Percentiles rank a stretch among this genome's conserved stretches.
Evolutionary conservation across 2,329 filamentous ascomycete species (phyloP).

Genomic region (Dactylellina parvicollis): DNA sequence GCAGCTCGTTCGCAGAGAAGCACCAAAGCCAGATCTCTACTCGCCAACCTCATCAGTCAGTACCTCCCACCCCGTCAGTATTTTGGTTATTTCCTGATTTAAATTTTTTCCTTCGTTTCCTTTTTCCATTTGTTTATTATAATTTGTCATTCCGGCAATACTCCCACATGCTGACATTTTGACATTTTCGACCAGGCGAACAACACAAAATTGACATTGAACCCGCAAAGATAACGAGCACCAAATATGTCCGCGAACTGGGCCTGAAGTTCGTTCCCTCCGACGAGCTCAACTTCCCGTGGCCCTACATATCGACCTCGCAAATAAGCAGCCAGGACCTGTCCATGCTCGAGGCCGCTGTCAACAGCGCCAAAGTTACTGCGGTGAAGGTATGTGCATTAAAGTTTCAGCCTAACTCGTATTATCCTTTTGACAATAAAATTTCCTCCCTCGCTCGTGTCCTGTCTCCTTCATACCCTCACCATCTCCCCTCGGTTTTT

Average conservation of each 20-base stretch:
- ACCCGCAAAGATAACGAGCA: conserved; percentile 51
- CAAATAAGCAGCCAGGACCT: conserved; percentile 52
- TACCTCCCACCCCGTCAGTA: too few relatives aligned
- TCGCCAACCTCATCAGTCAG: conserved; percentile 48
- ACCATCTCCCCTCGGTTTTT: neutral
- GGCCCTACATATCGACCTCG: conserved; percentile 52
- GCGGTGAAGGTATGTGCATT: conserved; percentile 42
- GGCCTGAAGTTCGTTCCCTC: conserved; percentile 50
- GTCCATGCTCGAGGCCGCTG: conserved; percentile 42
- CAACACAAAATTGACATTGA: conserved; percentile 54
- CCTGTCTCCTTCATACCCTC: neutral
- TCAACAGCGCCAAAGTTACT: conserved; percentile 44
- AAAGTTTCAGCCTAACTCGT: conserved; percentile 36
- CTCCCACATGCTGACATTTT: conserved; percentile 41
- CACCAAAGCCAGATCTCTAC: conserved; percentile 33
- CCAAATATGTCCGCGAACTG: conserved; percentile 49
- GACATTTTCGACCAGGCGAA: conserved; percentile 33
- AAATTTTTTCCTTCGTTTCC: neutral
- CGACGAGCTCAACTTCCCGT: conserved; percentile 46
- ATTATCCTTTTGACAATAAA: neutral
- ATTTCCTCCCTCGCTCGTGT: neutral
- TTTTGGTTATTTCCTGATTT: neutral
- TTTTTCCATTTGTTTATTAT: conserved; percentile 26
- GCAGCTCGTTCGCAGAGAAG: conserved; percentile 50
- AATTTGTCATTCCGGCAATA: conserved; percentile 49